phyloP scores from a whole-genome alignment of 495 filamentous ascomycete genomes.

The Cenococcum geophilum region DNA sequence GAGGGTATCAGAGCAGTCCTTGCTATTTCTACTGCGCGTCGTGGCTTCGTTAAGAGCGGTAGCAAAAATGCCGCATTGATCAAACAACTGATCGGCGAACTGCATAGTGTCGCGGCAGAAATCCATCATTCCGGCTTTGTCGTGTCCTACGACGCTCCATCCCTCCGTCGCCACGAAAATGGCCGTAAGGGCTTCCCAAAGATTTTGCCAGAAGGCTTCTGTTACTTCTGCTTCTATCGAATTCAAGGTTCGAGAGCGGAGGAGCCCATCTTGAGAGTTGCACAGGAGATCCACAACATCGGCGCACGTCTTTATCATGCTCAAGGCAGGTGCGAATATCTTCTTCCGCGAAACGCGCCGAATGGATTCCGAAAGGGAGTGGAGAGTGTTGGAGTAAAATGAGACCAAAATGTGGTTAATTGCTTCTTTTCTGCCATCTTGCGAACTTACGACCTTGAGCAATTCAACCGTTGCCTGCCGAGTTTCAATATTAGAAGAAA shows the following conservation, averaged over 20 bases:
- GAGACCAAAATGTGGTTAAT: constrained; percentile 61
- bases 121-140: constrained; percentile 73
- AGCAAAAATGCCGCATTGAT: constrained; percentile 71
- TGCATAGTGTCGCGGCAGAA: constrained; percentile 93
- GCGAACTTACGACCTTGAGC: constrained; percentile 68
- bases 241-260: constrained; percentile 57
- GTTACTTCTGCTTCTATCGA: constrained; percentile 57
- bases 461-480: constrained; percentile 71
- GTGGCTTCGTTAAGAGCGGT: constrained; percentile 52
- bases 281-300: constrained; percentile 78
- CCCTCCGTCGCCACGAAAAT: constrained; percentile 77
- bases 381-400: constrained; percentile 57
- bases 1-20: neutral
- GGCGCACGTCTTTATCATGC: constrained; percentile 64
- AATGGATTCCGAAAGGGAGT: constrained; percentile 55
- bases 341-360: constrained; percentile 51
- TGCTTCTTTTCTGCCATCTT: constrained; percentile 65
- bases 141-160: constrained; percentile 62
- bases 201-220: constrained; percentile 69
- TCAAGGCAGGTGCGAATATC: constrained; percentile 60
- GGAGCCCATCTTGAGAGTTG: constrained; percentile 70
- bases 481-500: constrained; percentile 61
- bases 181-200: constrained; percentile 70
- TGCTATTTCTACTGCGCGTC: constrained; percentile 34
- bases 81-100: constrained; percentile 77